phyloP scores from a whole-genome alignment of 805 yeast genomes.

The Candida khao-thaluensis region DNA sequence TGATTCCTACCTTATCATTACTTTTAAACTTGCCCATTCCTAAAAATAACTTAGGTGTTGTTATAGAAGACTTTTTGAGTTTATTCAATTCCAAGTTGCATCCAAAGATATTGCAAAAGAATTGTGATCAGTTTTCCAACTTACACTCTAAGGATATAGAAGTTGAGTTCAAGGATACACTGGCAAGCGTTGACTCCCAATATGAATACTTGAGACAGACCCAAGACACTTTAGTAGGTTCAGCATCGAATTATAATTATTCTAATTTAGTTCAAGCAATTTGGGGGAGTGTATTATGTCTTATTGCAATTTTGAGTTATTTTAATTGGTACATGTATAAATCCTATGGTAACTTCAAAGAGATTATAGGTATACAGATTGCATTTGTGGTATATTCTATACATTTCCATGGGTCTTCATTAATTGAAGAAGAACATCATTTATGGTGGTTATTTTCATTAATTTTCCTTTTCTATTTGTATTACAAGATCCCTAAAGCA shows the following conservation, averaged over 20 bases:
- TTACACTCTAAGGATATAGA: constrained; percentile 35
- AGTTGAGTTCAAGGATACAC: background rate
- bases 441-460: constrained; percentile 73
- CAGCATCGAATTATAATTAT: constrained; percentile 75
- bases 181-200: constrained; percentile 1
- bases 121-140: constrained; percentile 54
- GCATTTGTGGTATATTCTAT: constrained; percentile 43
- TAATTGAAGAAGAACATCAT: constrained; percentile 95
- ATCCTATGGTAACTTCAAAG: constrained; percentile 9
- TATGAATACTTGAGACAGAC: constrained; percentile 40
- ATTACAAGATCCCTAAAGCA: constrained; percentile 6
- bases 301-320: constrained; percentile 25
- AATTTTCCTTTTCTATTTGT: constrained; percentile 14
- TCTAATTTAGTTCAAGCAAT: constrained; percentile 41
- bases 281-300: constrained; percentile 25
- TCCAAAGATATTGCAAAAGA: constrained; percentile 45
- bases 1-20: constrained; percentile 68
- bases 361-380: constrained; percentile 12
- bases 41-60: constrained; percentile 68
- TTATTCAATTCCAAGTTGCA: constrained; percentile 45
- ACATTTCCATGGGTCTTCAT: constrained; percentile 75
- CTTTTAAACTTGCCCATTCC: constrained; percentile 68
- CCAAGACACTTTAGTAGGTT: constrained; percentile 51
- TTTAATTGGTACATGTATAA: constrained; percentile 19
- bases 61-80: constrained; percentile 56